Base-by-base conservation (phyloP, 768 basidiomycete genomes). In the Leccinum subgranulosum region DNA sequence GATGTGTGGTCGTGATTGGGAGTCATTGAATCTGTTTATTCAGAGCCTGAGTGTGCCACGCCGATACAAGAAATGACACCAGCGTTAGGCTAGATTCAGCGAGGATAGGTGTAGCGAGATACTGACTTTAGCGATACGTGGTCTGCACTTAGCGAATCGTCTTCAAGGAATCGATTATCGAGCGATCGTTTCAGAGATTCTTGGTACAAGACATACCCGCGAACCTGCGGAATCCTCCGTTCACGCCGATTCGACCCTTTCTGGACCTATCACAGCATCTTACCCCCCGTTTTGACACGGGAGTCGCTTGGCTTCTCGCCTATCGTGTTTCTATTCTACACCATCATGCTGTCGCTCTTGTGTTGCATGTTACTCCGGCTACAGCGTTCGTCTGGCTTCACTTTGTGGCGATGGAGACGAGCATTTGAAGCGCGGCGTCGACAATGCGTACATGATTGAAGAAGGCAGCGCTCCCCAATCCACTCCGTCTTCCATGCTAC, bases 301-400 rank as follows among this genome's bases (percentile, higher is more conserved):
- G 74, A 79, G 29, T 83, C 86, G 1, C 81, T 92, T 29, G 88
- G 89, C 0, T 90, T 91, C 69, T 88, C 90, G 6, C 84, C 84
- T 8, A 76, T 88, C 21, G 67, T 83, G n/a, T 73, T 87, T 63
- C 60, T 89, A 8, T 77, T 87, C 64, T 87, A 83, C 68, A 57
- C 79, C 15, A 59, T 79, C 56, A 59, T 81, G 23, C 61, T 83
- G 27, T 69, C 75, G 39, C 46, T 83, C 39, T 43, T 85, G 23
- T 55, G 79, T 15, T 69, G 79, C 48, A 60, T 85, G 41, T 68
- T 70, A 25, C 84, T 77, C 58, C 85, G 88, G 5, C 66, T 92
- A 57, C 83, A 88, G 29, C 80, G 83, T 49, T 77, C 77, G 36
- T 65, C 88, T 11, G 76, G 83, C 19, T 66, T 75, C 3, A 71